Evolutionary conservation across 2,329 filamentous ascomycete species (phyloP), one percentile per base, ranked within the genome.

Genomic region (Bisporella sp.): DNA sequence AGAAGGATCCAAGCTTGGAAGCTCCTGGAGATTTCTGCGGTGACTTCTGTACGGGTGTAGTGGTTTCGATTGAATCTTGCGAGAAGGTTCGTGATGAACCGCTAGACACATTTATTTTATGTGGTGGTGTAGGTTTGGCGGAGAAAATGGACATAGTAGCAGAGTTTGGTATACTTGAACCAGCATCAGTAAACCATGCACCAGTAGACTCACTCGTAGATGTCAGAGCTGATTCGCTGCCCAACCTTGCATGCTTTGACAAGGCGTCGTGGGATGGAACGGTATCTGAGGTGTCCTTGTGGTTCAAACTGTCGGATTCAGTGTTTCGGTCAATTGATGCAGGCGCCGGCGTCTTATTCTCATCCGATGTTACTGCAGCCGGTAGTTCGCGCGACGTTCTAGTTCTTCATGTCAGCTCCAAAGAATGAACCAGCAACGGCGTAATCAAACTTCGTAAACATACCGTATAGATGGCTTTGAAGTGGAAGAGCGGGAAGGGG

Each of bases 1-100:
- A 87, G 66, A 86, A 83, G 11, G 78, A 81, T 42, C 78, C 78
- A 60, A 86, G 75, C 51, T 79, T 81, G 50, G 63, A 62, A 9
- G 52, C 54, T 12, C 73, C 73, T 13, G 76, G 74, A 2, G 76
- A 76, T 58, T 76, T 76, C 5, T 74, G 73, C 54, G 51, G 58
- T 44, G 57, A 49, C 53, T 58, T 65, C 33, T 62, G 57, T 33
- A 62, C 45, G 11, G 60, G 60, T 5, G 58, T 57, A 46, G 51
- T 58, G 43, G 60, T 60, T 32, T 58, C 56, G 51, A 55, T 58
- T 31, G 60, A 61, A 40, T 63, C 59, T 56, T 60, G 55, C 46
- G 57, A 59, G 45, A 52, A 57, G 35, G 44, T 56, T 56, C 60
- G 54, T 48, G 52, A 55, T 40, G 53, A 48, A 44, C 48, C 52